Conservation (phyloP, 345 rosid genomes). For the Durio zibethinus region DNA sequence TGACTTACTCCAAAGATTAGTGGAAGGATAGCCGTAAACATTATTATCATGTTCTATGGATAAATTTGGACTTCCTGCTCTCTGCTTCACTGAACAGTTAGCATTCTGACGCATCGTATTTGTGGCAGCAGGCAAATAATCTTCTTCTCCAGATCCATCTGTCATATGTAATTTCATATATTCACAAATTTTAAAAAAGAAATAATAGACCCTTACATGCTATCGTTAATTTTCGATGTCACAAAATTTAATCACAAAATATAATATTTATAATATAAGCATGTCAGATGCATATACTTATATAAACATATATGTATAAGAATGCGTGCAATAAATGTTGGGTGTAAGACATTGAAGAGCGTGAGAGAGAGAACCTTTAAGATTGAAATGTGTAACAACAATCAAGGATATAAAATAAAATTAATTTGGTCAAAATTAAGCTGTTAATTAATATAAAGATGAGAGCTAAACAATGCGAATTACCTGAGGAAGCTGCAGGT, state of each 20-base stretch:
- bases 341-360: not conserved
- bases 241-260: too few species aligned
- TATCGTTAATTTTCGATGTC: too few species aligned
- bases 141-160: conserved; percentile 55
- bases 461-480: not conserved
- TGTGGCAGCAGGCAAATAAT: conserved; percentile 21
- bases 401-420: not conserved
- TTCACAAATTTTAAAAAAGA: not conserved
- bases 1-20: conserved; percentile 32
- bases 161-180: not conserved
- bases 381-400: conserved; percentile 2
- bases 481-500: conserved; percentile 51
- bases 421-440: not conserved
- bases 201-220: not conserved
- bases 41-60: conserved; percentile 17
- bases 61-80: conserved; percentile 21
- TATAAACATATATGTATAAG: not conserved
- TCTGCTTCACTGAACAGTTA: not conserved
- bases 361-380: not conserved
- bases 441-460: not conserved
- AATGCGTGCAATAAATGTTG: not conserved
- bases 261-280: too few species aligned
- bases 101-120: conserved; percentile 10
- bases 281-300: not conserved
- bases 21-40: not conserved